These are phyloP conservation scores for Spergularia marina DNA, from an alignment of 148 eudicot species.

Conservation along the genomic window DNA sequence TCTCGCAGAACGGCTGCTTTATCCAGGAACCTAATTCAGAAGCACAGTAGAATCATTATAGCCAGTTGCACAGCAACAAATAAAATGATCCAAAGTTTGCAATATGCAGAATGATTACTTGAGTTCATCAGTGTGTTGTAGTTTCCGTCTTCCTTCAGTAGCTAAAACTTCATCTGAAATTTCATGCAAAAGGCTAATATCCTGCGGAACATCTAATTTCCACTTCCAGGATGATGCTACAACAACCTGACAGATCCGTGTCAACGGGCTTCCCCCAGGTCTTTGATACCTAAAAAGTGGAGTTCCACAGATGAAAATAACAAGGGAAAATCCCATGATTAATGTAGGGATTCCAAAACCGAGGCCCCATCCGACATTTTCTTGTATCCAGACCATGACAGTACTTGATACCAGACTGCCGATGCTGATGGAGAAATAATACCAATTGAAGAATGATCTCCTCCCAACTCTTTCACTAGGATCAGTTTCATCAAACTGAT, in stretches of 20 bases:
- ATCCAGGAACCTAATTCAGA: no score
- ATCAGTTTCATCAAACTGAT: conserved; percentile 50
- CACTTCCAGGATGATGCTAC: no score
- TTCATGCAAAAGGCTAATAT: no score
- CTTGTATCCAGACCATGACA: conserved; percentile 55
- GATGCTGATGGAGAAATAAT: conserved; percentile 49
- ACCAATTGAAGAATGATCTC: conserved; percentile 60
- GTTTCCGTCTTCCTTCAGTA: no score
- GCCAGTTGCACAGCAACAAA: no score
- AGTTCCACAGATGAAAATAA: conserved; percentile 50
- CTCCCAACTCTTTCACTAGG: conserved; percentile 15
- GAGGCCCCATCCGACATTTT: conserved; percentile 60
- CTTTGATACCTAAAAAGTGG: conserved; percentile 53
- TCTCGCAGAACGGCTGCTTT: no score
- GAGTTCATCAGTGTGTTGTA: no score
- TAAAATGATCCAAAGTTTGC: no score
- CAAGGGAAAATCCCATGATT: conserved; percentile 52
- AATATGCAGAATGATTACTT: no score
- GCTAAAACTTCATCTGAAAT: no score
- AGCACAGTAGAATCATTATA: no score
- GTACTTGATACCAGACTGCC: conserved; percentile 54
- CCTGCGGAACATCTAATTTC: no score
- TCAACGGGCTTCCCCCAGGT: conserved; percentile 61
- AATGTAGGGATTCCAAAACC: conserved; percentile 58
- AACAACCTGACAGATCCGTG: conserved; percentile 18